phyloP scores from a whole-genome alignment of 75 land plant genomes.

The Pinus tabuliformis region DNA sequence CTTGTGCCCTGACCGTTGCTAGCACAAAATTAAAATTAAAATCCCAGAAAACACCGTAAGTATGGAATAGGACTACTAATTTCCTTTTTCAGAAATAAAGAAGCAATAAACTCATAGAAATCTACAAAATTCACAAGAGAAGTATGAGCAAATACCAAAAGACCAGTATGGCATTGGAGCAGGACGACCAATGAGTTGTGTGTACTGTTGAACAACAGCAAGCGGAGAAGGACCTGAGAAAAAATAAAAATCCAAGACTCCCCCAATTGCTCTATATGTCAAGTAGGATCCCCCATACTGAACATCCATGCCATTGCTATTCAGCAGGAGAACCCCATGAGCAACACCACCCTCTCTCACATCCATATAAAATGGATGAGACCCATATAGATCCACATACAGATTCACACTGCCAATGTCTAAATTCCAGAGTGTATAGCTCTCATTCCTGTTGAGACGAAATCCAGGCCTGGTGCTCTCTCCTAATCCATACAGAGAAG shows the following conservation, averaged over 20 bases:
- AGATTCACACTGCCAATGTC: slow-evolving; percentile 18
- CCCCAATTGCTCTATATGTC: slow-evolving; percentile 77
- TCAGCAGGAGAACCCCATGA: slow-evolving; percentile 80
- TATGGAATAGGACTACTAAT: too few species aligned
- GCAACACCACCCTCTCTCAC: slow-evolving; percentile 53
- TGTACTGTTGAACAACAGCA: slow-evolving; percentile 68
- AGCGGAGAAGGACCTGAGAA: slow-evolving; percentile 76
- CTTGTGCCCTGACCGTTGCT: too few species aligned
- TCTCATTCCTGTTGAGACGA: slow-evolving; percentile 11
- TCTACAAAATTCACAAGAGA: too few species aligned
- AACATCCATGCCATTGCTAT: slow-evolving; percentile 93
- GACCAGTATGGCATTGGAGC: slow-evolving; percentile 94
- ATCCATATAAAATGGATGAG: slow-evolving; percentile 66
- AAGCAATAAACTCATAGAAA: too few species aligned
- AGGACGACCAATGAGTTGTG: slow-evolving; percentile 81
- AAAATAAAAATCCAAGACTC: slow-evolving; percentile 80
- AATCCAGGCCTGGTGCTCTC: slow-evolving; percentile 33
- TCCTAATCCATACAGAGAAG: slow-evolving; percentile 37
- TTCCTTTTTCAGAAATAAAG: too few species aligned
- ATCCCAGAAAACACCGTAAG: too few species aligned
- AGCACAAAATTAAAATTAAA: too few species aligned
- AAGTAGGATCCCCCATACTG: slow-evolving; percentile 48
- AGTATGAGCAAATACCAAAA: slow-evolving; percentile 36
- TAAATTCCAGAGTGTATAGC: slow-evolving; percentile 33
- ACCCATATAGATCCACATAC: slow-evolving; percentile 32